Evolutionary conservation across 2,329 filamentous ascomycete genomes (phyloP), one percentile per base, ranked within the genome.

Genomic region (Ophiostoma angusticollis): DNA sequence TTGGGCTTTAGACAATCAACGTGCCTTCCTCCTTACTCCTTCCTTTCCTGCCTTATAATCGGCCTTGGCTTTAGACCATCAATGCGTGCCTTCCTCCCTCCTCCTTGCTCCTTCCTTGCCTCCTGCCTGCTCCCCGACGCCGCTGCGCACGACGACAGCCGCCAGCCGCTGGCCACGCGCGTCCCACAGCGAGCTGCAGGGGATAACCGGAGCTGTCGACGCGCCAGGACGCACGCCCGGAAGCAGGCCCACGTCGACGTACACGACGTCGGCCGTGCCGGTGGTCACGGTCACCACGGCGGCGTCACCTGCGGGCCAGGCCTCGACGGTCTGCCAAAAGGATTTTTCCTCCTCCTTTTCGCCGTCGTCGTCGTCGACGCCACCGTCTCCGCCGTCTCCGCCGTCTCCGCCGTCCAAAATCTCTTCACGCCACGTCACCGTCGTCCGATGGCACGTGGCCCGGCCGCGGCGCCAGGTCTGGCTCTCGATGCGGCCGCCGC

Each of bases 131-230:
- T 3, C 31, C 25, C 35, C 35, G 14, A 39, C 25, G 5, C 13
- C 9, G 9, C 31, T 45, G 14, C 46, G 57, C 7, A 62, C 49
- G 14, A 49, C 49, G 18, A 62, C 54, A n/a, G 50, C 54, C 17
- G 48, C 53, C 18, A 68, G 41, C 32, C 55, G 53, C 33, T 45
- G 45, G 11, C 61, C 64, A 7, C 44, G 23, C 1, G 42, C 46
- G 45, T 60, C 54, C 64, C 64, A 68, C 19, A 68, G 49, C 21
- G 60, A 63, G 31, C 42, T 48, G 31, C 63, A 68, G 5, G 63
- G 63, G 19, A 68, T 53, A 6, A 59, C 42, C 0, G 59, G 51
- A 7, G 37, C 11, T n/a, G n/a, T n/a, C 18, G 39, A n/a, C 4
- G n/a, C 9, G 3, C 4, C 16, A 1, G 14, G 6, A 17, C 4